Evolutionary conservation across 768 basidiomycete genomes (phyloP).

Genomic region (Lactarius pseudohatsudake): DNA sequence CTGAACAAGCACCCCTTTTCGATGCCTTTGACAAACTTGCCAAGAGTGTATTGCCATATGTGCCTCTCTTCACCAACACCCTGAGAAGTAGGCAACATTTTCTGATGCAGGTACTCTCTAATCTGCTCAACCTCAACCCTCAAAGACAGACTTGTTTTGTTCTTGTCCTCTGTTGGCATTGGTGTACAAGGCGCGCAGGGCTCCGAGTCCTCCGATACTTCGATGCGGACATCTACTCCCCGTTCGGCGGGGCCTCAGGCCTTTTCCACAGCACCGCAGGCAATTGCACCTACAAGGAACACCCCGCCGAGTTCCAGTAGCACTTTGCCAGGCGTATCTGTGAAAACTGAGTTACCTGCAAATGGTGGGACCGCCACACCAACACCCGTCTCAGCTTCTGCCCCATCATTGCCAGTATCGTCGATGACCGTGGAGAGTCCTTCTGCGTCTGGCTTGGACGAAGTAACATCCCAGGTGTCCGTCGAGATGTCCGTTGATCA

Average conservation of each 20-base stretch:
- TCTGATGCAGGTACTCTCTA: not conserved
- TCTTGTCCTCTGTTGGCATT: constrained; percentile 18
- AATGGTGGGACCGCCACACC: not conserved
- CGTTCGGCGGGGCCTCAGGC: not conserved
- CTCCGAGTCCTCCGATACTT: not conserved
- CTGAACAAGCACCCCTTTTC: constrained; percentile 17
- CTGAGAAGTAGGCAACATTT: constrained; percentile 15
- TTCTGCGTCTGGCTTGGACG: not conserved
- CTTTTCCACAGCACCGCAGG: not conserved
- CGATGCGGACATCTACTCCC: constrained; percentile 1
- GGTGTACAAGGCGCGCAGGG: not conserved
- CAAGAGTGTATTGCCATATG: constrained; percentile 10
- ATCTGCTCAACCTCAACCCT: constrained; percentile 5
- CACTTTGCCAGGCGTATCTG: not conserved
- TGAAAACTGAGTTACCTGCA: not conserved
- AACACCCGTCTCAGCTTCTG: not conserved
- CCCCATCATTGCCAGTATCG: not conserved
- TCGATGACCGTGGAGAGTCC: not conserved
- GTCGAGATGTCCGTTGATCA: not conserved
- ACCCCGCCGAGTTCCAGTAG: not conserved
- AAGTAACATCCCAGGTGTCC: not conserved
- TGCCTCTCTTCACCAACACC: constrained; percentile 1
- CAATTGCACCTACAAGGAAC: not conserved
- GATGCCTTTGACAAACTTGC: constrained; percentile 17
- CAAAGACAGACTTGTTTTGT: constrained; percentile 17